A percentile compares a stretch with the other conserved stretches of the same genome.
phyloP scores from a whole-genome alignment of 768 basidiomycete species.

The Clavulina sp. region DNA sequence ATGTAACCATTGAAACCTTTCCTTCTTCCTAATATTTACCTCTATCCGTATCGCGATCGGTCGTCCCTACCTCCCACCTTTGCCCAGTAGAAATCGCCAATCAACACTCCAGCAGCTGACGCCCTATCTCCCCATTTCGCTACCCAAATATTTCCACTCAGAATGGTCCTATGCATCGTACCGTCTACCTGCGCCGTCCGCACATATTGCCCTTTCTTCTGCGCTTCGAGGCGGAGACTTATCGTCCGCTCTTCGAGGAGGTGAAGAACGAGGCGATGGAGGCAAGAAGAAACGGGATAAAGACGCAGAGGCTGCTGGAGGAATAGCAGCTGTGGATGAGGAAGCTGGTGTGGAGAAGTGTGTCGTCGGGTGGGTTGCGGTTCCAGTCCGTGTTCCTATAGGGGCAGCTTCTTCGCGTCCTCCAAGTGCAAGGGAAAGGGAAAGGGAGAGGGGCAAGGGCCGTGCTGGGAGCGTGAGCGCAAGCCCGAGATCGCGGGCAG shows the following conservation, averaged over 20 bases:
- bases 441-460: not conserved
- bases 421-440: slow-evolving; percentile 2
- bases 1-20: not conserved
- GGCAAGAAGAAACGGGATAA: too few relatives aligned
- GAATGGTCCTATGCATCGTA: slow-evolving; percentile 94
- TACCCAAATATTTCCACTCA: slow-evolving; percentile 81
- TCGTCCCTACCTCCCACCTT: not conserved
- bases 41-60: not conserved
- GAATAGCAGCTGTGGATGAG: not conserved
- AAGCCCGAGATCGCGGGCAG: too few relatives aligned
- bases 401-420: not conserved
- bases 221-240: slow-evolving; percentile 27
- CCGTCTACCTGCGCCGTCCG: slow-evolving; percentile 66
- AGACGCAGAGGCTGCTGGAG: too few relatives aligned
- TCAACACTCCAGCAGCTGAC: slow-evolving; percentile 66
- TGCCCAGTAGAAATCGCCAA: slow-evolving; percentile 51
- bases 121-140: slow-evolving; percentile 48
- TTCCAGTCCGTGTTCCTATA: slow-evolving; percentile 16
- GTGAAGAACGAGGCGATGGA: too few relatives aligned
- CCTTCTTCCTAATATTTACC: not conserved
- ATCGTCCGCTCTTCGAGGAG: too few relatives aligned
- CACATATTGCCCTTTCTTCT: slow-evolving; percentile 64
- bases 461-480: not conserved
- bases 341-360: slow-evolving; percentile 59
- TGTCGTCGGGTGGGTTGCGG: slow-evolving; percentile 70